Evolutionary conservation across 192 early-diverging fungal species (phyloP), one percentile per base, ranked within the genome.

Genomic region (Fimicolochytrium jonesii): DNA sequence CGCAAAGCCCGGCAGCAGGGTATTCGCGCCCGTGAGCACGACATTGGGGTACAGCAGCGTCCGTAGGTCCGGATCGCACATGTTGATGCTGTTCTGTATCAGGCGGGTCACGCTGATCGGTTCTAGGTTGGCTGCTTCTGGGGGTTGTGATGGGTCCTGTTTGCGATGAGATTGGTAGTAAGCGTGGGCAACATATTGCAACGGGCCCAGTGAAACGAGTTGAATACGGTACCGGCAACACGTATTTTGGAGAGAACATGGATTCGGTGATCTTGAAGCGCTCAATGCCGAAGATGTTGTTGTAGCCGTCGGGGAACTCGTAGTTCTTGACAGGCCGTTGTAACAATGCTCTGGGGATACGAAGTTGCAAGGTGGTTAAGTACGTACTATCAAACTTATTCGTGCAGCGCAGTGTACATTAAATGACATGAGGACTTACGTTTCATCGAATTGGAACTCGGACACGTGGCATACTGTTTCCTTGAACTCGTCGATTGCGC

Each of bases 291-390:
- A 92, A 88, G 6, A 80, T 75, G 56, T 85, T 71, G 63, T 93
- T 98, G 73, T 88, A 97, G 25, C 97, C 97, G 59, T 93, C 87
- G 22, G 97, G 88, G 56, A 99, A 93, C 76, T 99, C 97, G 63
- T 88, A 98, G 25, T 87, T 78, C 71, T 93, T 93, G 44, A 75
- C 79, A 31, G 94, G 90, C 36, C 89, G 81, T 20, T 53, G 32
- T n/a, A n/a, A n/a, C n/a, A n/a, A n/a, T n/a, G n/a, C n/a, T n/a
- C n/a, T n/a, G n/a, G n/a, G n/a, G n/a, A n/a, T n/a, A n/a, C n/a
- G n/a, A n/a, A n/a, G n/a, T n/a, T n/a, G n/a, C n/a, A n/a, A n/a
- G n/a, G n/a, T n/a, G n/a, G n/a, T n/a, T n/a, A n/a, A n/a, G n/a
- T n/a, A n/a, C n/a, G n/a, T n/a, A n/a, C n/a, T n/a, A n/a, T n/a